phyloP scores from a whole-genome alignment of 805 yeast genomes.

The Wickerhamiella spandovensis region DNA sequence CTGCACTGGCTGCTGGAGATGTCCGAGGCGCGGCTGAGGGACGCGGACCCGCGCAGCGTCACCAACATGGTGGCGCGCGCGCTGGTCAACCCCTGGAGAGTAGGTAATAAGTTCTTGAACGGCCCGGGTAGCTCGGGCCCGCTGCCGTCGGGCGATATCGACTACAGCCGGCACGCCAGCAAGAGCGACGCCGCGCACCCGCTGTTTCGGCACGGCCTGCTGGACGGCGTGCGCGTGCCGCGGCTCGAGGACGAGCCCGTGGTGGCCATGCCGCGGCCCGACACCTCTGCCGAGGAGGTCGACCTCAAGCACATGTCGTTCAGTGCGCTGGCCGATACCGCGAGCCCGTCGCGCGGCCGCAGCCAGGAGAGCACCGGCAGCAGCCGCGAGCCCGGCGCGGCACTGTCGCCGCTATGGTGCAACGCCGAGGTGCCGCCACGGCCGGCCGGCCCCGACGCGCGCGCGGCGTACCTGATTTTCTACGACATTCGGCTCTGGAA shows the following conservation, averaged over 20 bases:
- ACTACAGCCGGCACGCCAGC: background rate
- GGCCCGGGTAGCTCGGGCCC: background rate
- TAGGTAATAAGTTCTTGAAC: constrained; percentile 28
- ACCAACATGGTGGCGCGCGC: constrained; percentile 43
- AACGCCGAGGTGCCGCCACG: background rate
- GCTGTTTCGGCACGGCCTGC: background rate
- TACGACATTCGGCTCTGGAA: constrained; percentile 68
- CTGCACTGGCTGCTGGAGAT: constrained; percentile 52
- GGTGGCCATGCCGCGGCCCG: background rate
- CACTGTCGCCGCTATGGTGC: background rate
- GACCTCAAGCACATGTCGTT: constrained; percentile 1
- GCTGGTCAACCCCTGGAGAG: constrained; percentile 48
- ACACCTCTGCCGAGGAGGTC: background rate
- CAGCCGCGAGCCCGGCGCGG: background rate
- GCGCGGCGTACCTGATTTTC: constrained; percentile 46
- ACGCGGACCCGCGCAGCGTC: constrained; percentile 34
- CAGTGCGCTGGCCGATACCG: background rate
- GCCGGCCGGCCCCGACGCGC: constrained; percentile 7
- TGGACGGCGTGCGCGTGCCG: constrained; percentile 1
- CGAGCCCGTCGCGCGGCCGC: background rate
- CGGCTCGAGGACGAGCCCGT: background rate
- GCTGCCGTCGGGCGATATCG: constrained; percentile 1
- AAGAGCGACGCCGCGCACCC: background rate
- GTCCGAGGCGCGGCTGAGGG: constrained; percentile 30
- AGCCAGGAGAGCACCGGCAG: background rate